These are phyloP conservation scores for Globisporangium radiosum DNA, from an alignment of 352 stramenopile genomes.

Conservation along the genomic window DNA sequence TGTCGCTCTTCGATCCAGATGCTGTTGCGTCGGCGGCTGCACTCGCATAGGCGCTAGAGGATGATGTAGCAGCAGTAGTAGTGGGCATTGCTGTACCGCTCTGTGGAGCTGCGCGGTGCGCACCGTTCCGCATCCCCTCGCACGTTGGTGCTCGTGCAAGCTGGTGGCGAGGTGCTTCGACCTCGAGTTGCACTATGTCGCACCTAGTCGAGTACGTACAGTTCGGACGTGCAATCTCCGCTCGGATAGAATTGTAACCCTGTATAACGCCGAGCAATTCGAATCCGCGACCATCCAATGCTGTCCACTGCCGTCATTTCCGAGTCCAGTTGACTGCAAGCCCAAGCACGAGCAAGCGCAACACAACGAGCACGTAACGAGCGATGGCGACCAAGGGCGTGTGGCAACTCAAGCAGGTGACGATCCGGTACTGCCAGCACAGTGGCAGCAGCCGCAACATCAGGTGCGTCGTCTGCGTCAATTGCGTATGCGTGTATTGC, in stretches of 20 bases:
- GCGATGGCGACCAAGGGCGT: slow-evolving; percentile 68
- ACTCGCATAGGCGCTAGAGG: not conserved
- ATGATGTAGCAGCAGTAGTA: not conserved
- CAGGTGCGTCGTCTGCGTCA: slow-evolving; percentile 18
- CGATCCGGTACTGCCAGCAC: slow-evolving; percentile 78
- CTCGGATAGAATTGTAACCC: not conserved
- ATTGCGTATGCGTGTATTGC: not conserved
- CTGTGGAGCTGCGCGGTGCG: no score
- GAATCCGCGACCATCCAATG: not conserved
- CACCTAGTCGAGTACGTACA: no score
- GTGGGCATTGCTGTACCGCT: no score
- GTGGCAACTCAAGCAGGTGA: slow-evolving; percentile 77
- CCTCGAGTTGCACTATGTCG: no score
- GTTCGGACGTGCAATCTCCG: no score
- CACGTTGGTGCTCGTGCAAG: no score
- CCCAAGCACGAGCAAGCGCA: slow-evolving; percentile 12
- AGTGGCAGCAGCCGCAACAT: slow-evolving; percentile 74
- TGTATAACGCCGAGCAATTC: not conserved
- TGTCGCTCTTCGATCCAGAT: slow-evolving; percentile 21
- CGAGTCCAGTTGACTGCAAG: not conserved
- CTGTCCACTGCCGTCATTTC: not conserved
- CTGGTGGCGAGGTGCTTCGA: no score
- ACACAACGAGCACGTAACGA: not conserved
- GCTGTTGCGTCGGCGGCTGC: slow-evolving; percentile 24
- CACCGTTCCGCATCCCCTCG: not conserved